phyloP scores from a whole-genome alignment of 495 filamentous ascomycete genomes.

The Trichoderma asperelloides region DNA sequence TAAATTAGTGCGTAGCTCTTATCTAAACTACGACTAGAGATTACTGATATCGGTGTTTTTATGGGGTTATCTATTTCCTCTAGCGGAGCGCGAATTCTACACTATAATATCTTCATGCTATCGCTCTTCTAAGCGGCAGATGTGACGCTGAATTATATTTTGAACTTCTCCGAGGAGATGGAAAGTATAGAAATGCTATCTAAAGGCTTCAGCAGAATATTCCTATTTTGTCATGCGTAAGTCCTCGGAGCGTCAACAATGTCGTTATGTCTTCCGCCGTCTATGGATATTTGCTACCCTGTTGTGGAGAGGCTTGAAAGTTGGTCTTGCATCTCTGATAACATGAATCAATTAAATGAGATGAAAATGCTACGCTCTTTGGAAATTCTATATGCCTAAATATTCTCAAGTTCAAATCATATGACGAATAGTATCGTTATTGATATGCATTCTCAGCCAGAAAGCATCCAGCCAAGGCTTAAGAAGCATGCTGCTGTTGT shows the following conservation, averaged over 20 bases:
- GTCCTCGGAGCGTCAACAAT: not conserved
- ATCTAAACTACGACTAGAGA: too few relatives aligned
- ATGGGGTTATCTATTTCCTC: too few relatives aligned
- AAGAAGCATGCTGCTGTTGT: constrained; percentile 42
- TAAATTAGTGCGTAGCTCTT: too few relatives aligned
- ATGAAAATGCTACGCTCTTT: not conserved
- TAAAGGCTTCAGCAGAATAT: not conserved
- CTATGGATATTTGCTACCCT: not conserved
- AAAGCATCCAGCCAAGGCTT: not conserved
- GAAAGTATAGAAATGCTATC: not conserved
- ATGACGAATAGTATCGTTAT: not conserved
- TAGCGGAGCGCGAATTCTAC: too few relatives aligned
- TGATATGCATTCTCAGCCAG: not conserved
- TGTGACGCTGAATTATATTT: not conserved
- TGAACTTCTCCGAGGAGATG: not conserved
- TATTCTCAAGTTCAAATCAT: not conserved
- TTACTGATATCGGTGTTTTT: too few relatives aligned
- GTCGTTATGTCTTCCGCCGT: not conserved
- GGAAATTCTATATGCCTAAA: not conserved
- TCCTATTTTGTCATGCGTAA: not conserved
- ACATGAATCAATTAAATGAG: not conserved
- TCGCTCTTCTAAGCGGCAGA: too few relatives aligned
- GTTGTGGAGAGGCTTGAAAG: not conserved
- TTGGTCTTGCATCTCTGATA: not conserved
- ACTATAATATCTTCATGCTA: too few relatives aligned